phyloP scores from a whole-genome alignment of 371 early-diverging fungal genomes.

The Mucor sp. region DNA sequence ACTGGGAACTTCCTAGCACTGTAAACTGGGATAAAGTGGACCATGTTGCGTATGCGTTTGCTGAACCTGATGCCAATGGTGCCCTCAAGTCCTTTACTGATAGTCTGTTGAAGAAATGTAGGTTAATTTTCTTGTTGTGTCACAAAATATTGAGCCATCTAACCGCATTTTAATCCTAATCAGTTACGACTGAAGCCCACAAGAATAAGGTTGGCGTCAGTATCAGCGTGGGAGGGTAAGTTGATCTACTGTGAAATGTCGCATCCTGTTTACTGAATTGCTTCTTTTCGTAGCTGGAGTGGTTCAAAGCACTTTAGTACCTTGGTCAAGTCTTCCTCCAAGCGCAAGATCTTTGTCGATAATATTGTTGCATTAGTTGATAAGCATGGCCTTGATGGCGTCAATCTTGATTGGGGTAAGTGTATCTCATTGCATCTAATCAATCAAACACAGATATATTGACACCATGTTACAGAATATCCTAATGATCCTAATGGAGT shows the following conservation, averaged over 20 bases:
- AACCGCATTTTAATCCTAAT: constrained; percentile 1
- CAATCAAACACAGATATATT: neutral
- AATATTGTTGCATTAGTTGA: constrained; percentile 35
- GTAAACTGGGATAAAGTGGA: constrained; percentile 43
- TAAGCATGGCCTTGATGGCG: constrained; percentile 57
- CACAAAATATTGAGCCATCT: constrained; percentile 10
- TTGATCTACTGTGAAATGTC: neutral
- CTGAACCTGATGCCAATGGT: constrained; percentile 34
- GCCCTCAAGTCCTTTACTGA: constrained; percentile 22
- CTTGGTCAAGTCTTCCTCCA: constrained; percentile 17
- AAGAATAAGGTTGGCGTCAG: constrained; percentile 35
- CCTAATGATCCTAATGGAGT: constrained; percentile 43
- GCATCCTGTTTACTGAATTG: neutral
- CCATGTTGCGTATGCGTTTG: constrained; percentile 47
- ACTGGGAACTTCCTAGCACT: constrained; percentile 43
- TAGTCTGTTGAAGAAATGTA: constrained; percentile 8
- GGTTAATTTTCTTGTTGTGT: neutral
- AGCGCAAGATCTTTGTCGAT: constrained; percentile 25
- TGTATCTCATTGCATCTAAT: neutral
- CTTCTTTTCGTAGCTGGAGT: constrained; percentile 33
- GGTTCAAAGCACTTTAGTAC: constrained; percentile 42
- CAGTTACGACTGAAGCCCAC: constrained; percentile 46
- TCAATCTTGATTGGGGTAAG: constrained; percentile 62
- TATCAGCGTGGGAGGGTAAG: constrained; percentile 48
- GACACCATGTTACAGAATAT: constrained; percentile 29